Percentiles rank a stretch among this genome's conserved stretches.
Evolutionary conservation across 2,329 filamentous ascomycete genomes (phyloP).

Genomic region (Sarocladiaceae sp.): DNA sequence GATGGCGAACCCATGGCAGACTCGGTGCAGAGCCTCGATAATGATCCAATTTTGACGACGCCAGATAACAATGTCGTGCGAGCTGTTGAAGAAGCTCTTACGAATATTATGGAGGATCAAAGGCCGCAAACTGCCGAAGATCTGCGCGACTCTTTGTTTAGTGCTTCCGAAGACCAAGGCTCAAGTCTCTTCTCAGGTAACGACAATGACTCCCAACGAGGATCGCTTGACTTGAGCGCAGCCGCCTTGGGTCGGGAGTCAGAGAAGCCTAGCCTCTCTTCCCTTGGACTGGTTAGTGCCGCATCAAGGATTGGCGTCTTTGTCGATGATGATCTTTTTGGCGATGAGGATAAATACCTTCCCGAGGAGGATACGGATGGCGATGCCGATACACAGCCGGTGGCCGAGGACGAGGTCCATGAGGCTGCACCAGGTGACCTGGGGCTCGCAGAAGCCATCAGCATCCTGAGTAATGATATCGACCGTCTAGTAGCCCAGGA

Average conservation of each 20-base stretch:
- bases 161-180: constrained; percentile 23
- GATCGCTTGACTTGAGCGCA: constrained; percentile 48
- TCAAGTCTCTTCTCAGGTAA: constrained; percentile 43
- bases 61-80: constrained; percentile 78
- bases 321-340: constrained; percentile 86
- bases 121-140: constrained; percentile 58
- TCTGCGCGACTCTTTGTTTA: constrained; percentile 60
- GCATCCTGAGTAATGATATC: constrained; percentile 80
- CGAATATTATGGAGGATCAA: constrained; percentile 82
- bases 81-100: constrained; percentile 87
- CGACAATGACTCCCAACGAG: constrained; percentile 61
- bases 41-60: constrained; percentile 47
- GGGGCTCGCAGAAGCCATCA: constrained; percentile 87
- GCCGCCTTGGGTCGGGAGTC: constrained; percentile 33
- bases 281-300: constrained; percentile 81
- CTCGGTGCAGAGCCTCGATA: constrained; percentile 72
- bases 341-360: constrained; percentile 77
- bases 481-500: constrained; percentile 84
- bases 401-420: constrained; percentile 75
- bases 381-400: constrained; percentile 47
- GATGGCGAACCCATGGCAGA: constrained; percentile 64
- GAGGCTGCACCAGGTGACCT: constrained; percentile 93
- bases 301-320: constrained; percentile 89
- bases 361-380: constrained; percentile 80
- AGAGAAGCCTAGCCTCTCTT: constrained; percentile 81